Percentiles rank a stretch among this genome's conserved stretches.
Conservation (phyloP, 1,284 basidiomycete species). For the Rhodotorula sp. region DNA sequence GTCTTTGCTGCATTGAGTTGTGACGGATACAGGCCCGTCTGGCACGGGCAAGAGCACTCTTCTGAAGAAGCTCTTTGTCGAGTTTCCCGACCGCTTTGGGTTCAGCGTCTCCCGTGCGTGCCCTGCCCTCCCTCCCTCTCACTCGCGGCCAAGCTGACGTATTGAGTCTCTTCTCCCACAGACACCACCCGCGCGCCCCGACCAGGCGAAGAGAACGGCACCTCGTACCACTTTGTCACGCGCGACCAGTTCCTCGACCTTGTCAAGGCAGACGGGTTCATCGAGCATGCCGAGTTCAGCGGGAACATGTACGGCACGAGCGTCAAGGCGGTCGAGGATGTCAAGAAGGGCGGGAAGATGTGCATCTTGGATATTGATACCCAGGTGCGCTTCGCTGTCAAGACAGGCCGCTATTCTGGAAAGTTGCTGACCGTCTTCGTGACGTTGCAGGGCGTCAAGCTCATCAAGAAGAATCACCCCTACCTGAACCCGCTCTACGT, state of each 20-base stretch:
- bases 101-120: slow-evolving; percentile 91
- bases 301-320: slow-evolving; percentile 93
- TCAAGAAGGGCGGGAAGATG: slow-evolving; percentile 57
- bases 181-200: slow-evolving; percentile 89
- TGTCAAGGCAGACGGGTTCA: slow-evolving; percentile 56
- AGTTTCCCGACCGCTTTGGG: slow-evolving; percentile 81
- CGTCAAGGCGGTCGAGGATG: slow-evolving; percentile 62
- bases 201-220: slow-evolving; percentile 75
- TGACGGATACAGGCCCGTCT: slow-evolving; percentile 61
- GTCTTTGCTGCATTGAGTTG: no score
- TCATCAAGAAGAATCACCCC: slow-evolving; percentile 71
- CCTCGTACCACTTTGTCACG: slow-evolving; percentile 60
- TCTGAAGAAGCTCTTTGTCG: slow-evolving; percentile 75
- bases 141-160: not conserved
- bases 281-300: slow-evolving; percentile 74
- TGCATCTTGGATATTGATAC: slow-evolving; percentile 97
- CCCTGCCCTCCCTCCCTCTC: slow-evolving; percentile 14
- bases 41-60: slow-evolving; percentile 95
- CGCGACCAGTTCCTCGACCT: slow-evolving; percentile 56
- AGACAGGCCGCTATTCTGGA: not conserved
- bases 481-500: slow-evolving; percentile 81
- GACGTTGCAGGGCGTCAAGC: slow-evolving; percentile 78
- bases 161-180: slow-evolving; percentile 47
- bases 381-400: slow-evolving; percentile 61
- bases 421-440: not conserved